These are phyloP conservation scores for Calonectria henricotiae DNA, from an alignment of 2,329 filamentous ascomycete species.

Conservation along the genomic window DNA sequence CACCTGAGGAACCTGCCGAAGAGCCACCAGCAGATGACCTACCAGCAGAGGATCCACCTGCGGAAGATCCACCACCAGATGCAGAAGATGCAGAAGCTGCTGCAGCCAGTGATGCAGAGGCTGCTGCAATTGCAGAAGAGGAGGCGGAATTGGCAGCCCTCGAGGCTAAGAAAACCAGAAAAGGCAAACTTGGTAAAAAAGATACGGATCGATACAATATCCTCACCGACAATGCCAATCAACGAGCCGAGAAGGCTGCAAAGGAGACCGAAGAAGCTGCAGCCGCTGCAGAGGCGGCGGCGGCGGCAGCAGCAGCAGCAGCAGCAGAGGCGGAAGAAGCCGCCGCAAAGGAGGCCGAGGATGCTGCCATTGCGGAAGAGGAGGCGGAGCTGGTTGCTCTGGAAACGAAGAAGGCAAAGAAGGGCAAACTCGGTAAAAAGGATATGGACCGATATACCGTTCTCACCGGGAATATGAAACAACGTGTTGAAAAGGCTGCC, in stretches of 20 bases:
- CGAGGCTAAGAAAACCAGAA: constrained; percentile 47
- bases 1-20: constrained; percentile 22
- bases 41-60: constrained; percentile 41
- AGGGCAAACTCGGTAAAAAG: constrained; percentile 51
- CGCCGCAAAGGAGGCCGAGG: constrained; percentile 59
- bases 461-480: constrained; percentile 47
- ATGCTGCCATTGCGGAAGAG: constrained; percentile 44
- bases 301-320: constrained; percentile 41
- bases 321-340: constrained; percentile 55
- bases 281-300: constrained; percentile 49
- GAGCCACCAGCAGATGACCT: constrained; percentile 29
- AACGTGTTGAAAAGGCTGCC: constrained; percentile 40
- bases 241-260: constrained; percentile 44
- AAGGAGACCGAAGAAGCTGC: constrained; percentile 30
- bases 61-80: constrained; percentile 5
- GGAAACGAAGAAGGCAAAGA: constrained; percentile 58
- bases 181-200: constrained; percentile 48
- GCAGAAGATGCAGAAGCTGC: constrained; percentile 11
- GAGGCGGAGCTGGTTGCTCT: constrained; percentile 52
- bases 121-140: constrained; percentile 43
- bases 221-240: constrained; percentile 42
- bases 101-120: constrained; percentile 14
- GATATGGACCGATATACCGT: constrained; percentile 53
- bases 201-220: constrained; percentile 45
- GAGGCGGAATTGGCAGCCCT: constrained; percentile 45